Conservation (phyloP, 2,329 filamentous ascomycete species). For the Dactylonectria estremocensis region DNA sequence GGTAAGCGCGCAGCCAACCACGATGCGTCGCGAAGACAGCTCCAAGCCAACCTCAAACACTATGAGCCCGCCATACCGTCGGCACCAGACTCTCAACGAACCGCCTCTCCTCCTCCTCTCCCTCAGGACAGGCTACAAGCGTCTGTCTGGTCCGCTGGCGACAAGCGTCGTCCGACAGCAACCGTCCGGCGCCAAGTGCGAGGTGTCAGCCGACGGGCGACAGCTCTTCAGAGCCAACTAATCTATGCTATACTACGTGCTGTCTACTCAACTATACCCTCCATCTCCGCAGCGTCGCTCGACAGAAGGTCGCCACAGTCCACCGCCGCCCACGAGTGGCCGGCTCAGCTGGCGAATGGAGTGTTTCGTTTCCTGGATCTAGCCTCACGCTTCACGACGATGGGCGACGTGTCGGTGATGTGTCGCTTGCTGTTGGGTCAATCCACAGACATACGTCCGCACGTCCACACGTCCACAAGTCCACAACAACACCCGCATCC, state of each 20-base stretch:
- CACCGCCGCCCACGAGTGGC: conserved; percentile 16
- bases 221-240: conserved; percentile 26
- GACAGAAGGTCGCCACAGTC: not conserved
- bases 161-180: conserved; percentile 6
- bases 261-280: conserved; percentile 25
- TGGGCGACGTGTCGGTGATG: conserved; percentile 32
- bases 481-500: conserved; percentile 20
- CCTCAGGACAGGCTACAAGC: conserved; percentile 30
- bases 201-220: conserved; percentile 25
- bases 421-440: conserved; percentile 22
- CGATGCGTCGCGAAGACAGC: conserved; percentile 31
- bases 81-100: conserved; percentile 23
- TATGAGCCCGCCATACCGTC: conserved; percentile 34
- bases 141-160: not conserved
- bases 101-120: conserved; percentile 29
- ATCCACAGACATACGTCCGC: conserved; percentile 24
- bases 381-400: conserved; percentile 18
- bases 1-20: conserved; percentile 43
- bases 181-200: not conserved
- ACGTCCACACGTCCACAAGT: conserved; percentile 4
- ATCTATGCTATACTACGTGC: conserved; percentile 18
- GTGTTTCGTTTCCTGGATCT: conserved; percentile 32
- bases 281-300: conserved; percentile 19
- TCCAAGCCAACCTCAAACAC: conserved; percentile 49
- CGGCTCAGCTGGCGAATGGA: conserved; percentile 9